phyloP scores from a whole-genome alignment of 2,329 filamentous ascomycete species.

The Acrocalymma vagum region DNA sequence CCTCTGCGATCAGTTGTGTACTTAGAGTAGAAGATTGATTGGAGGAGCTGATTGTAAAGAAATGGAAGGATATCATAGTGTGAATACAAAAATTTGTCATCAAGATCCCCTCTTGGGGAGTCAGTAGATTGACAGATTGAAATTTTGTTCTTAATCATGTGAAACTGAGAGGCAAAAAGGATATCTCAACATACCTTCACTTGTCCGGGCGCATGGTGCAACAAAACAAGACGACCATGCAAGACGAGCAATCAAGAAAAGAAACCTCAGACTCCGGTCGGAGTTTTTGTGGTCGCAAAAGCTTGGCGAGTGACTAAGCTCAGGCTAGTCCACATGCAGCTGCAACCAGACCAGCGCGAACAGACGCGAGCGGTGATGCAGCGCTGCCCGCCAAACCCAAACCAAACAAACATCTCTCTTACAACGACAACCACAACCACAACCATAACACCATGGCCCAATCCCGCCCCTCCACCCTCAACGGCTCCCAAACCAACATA shows the following conservation, averaged over 20 bases:
- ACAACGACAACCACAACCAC: conserved; percentile 4
- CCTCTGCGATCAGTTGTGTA: conserved; percentile 1
- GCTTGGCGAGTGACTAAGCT: conserved; percentile 22
- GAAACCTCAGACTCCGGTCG: conserved; percentile 17
- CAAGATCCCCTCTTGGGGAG: conserved; percentile 59
- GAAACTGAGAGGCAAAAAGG: conserved; percentile 7
- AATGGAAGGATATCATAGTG: conserved; percentile 42
- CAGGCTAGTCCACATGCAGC: conserved; percentile 2
- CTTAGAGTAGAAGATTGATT: conserved; percentile 10
- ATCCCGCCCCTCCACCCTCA: conserved; percentile 27
- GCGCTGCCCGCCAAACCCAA: conserved; percentile 16
- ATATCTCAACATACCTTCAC: conserved; percentile 38
- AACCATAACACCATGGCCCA: conserved; percentile 27
- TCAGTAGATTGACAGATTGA: conserved; percentile 91
- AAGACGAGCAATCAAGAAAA: conserved; percentile 20
- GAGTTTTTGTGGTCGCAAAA: conserved; percentile 26
- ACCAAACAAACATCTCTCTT: conserved; percentile 16
- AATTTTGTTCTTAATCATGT: conserved; percentile 72
- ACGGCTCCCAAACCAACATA: conserved; percentile 20
- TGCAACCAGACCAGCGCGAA: conserved; percentile 12
- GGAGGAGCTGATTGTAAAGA: conserved; percentile 11
- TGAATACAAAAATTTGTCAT: conserved; percentile 57
- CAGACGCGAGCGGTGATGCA: conserved; percentile 11
- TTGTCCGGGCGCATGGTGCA: conserved; percentile 46
- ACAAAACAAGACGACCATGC: no score